Conservation (phyloP, 2,329 filamentous ascomycete species). For the Exophiala viscosa region DNA sequence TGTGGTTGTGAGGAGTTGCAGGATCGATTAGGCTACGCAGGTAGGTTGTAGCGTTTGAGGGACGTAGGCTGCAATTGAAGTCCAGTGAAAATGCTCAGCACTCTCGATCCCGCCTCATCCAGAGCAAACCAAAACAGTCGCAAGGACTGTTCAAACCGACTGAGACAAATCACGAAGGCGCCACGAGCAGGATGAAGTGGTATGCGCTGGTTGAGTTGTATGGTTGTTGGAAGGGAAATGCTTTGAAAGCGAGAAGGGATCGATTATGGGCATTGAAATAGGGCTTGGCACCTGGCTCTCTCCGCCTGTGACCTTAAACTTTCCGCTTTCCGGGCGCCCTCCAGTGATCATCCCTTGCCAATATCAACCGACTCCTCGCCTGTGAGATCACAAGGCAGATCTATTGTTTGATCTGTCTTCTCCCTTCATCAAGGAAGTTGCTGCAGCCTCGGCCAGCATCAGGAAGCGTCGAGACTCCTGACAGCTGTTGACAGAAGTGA, state of each 20-base stretch:
- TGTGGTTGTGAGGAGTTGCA: background rate
- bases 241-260: background rate
- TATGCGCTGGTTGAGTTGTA: background rate
- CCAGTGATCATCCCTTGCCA: too few species aligned
- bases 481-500: too few species aligned
- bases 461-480: too few species aligned
- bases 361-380: too few species aligned
- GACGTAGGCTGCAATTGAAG: background rate
- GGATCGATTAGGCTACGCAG: background rate
- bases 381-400: too few species aligned
- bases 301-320: background rate
- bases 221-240: constrained; percentile 1
- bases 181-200: background rate
- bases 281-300: background rate
- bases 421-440: too few species aligned
- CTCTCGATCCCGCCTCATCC: too few species aligned
- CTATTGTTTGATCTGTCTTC: too few species aligned
- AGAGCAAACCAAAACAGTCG: background rate
- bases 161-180: background rate
- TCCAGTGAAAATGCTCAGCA: background rate
- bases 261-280: background rate
- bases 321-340: too few species aligned
- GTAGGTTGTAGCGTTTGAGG: background rate
- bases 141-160: background rate
- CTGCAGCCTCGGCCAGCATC: too few species aligned